Conservation (phyloP, 1,139 yeast genomes). For the Magnusiomyces tetraspermus region DNA sequence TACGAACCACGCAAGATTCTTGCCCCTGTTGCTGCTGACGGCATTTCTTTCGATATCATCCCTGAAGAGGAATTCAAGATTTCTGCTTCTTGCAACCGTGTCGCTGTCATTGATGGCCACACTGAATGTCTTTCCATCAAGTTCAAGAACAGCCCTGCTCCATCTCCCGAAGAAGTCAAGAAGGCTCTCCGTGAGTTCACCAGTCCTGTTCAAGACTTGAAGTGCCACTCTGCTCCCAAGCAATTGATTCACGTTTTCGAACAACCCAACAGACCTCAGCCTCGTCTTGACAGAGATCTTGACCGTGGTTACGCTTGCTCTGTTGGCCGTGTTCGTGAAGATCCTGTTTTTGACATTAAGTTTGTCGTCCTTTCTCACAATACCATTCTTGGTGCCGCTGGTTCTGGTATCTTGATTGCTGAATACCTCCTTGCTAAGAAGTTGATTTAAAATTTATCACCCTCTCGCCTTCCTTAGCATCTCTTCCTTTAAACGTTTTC, state of each 20-base stretch:
- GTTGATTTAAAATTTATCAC: slow-evolving; percentile 50
- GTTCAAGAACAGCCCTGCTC: slow-evolving; percentile 75
- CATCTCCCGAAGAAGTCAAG: slow-evolving; percentile 73
- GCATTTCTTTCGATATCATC: slow-evolving; percentile 48
- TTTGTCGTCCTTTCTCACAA: slow-evolving; percentile 95
- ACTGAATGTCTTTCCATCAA: slow-evolving; percentile 87
- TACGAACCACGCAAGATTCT: slow-evolving; percentile 96
- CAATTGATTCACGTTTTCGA: slow-evolving; percentile 86
- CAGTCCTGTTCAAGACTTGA: slow-evolving; percentile 72
- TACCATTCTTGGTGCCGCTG: slow-evolving; percentile 98
- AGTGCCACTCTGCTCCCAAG: slow-evolving; percentile 88
- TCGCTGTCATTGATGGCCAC: slow-evolving; percentile 96
- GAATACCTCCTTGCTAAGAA: slow-evolving; percentile 75
- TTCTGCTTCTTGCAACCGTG: slow-evolving; percentile 94
- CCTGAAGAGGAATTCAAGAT: slow-evolving; percentile 68
- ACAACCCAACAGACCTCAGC: slow-evolving; percentile 92
- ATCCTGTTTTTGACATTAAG: slow-evolving; percentile 85
- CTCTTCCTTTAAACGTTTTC: too few species aligned
- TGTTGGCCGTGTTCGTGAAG: slow-evolving; percentile 91
- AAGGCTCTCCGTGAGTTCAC: slow-evolving; percentile 58
- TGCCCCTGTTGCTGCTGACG: slow-evolving; percentile 46
- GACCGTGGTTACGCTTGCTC: slow-evolving; percentile 92
- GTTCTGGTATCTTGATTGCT: slow-evolving; percentile 95
- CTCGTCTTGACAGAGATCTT: slow-evolving; percentile 92
- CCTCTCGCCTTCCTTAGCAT: too few species aligned